Percentiles rank a stretch among this genome's conserved stretches.
These are phyloP conservation scores for Dothidotthia symphoricarpi DNA, from an alignment of 2,329 filamentous ascomycete species.

Conservation along the genomic window DNA sequence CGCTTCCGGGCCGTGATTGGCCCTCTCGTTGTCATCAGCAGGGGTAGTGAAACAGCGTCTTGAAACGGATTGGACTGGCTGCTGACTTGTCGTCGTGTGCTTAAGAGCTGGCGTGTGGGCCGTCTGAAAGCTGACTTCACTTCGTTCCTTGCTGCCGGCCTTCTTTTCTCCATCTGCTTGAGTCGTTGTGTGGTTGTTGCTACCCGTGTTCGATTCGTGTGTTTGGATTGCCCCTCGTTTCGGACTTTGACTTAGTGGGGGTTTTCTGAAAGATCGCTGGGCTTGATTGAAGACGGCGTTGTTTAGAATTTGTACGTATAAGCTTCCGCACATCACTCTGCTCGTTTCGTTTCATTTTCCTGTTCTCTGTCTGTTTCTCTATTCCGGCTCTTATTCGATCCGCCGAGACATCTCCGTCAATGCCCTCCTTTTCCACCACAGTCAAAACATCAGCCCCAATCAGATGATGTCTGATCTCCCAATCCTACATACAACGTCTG, in stretches of 20 bases:
- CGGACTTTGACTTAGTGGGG: neutral
- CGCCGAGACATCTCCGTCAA: too few species aligned
- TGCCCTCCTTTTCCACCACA: too few species aligned
- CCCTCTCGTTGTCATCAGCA: slow-evolving; percentile 31
- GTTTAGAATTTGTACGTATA: too few species aligned
- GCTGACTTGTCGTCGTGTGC: slow-evolving; percentile 24
- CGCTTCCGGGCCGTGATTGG: slow-evolving; percentile 9
- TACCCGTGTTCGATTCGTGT: neutral
- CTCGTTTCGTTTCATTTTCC: too few species aligned
- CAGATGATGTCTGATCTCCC: neutral
- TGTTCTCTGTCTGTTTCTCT: too few species aligned
- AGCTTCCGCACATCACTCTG: too few species aligned
- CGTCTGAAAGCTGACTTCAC: too few species aligned
- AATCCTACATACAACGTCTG: too few species aligned
- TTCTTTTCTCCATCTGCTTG: slow-evolving; percentile 2
- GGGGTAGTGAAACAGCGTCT: slow-evolving; percentile 38
- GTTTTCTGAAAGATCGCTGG: too few species aligned
- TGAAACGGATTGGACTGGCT: slow-evolving; percentile 39
- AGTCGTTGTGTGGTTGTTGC: neutral
- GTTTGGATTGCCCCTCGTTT: neutral
- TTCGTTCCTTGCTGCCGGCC: slow-evolving; percentile 14
- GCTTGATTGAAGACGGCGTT: too few species aligned
- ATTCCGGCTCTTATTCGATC: too few species aligned
- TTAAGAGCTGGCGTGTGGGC: neutral
- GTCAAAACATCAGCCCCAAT: slow-evolving; percentile 1